phyloP scores from a whole-genome alignment of 345 rosid genomes.

The Abelmoschus esculentus region DNA sequence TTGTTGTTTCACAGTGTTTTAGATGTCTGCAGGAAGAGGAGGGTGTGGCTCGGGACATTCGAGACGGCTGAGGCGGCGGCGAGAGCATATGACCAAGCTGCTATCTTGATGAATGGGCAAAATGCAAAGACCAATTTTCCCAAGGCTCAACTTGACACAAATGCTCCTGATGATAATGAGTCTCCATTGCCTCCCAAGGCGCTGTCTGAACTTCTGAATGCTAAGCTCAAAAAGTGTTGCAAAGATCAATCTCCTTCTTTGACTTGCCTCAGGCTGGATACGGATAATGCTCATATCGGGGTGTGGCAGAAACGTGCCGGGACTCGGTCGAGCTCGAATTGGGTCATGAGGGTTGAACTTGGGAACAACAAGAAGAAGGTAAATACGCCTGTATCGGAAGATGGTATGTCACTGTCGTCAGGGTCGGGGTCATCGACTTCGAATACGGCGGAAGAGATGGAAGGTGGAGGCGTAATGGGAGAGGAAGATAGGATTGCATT shows the following conservation, averaged over 20 bases:
- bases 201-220: constrained; percentile 39
- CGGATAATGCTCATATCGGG: constrained; percentile 55
- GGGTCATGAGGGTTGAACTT: constrained; percentile 71
- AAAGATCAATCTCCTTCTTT: constrained; percentile 52
- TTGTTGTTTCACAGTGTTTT: background rate
- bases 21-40: constrained; percentile 41
- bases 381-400: background rate
- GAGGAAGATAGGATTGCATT: constrained; percentile 54
- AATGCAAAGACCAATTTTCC: constrained; percentile 74
- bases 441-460: constrained; percentile 7
- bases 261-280: constrained; percentile 69
- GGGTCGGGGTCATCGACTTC: background rate
- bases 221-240: constrained; percentile 52
- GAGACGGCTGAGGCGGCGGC: constrained; percentile 79
- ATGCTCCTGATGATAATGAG: background rate
- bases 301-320: constrained; percentile 81
- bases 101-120: constrained; percentile 58
- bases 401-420: background rate
- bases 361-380: constrained; percentile 14
- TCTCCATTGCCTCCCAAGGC: constrained; percentile 29
- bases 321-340: constrained; percentile 34
- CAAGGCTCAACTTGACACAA: background rate
- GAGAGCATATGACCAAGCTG: constrained; percentile 64
- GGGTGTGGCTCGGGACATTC: constrained; percentile 81
- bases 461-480: constrained; percentile 15